These are phyloP conservation scores for Komagataella mondaviorum DNA, from an alignment of 805 yeast genomes.

Conservation along the genomic window DNA sequence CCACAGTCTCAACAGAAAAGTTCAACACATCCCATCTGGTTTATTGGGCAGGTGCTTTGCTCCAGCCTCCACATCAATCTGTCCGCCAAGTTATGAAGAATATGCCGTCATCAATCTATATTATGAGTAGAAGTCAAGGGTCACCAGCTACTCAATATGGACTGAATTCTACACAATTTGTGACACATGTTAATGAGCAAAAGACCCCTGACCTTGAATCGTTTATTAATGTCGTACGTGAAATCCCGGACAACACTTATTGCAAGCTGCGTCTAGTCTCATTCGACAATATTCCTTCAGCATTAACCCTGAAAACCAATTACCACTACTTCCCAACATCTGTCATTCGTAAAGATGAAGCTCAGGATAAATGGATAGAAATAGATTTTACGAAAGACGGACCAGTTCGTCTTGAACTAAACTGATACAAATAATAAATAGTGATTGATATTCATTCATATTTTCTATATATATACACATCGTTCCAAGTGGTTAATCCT, in stretches of 20 bases:
- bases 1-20: conserved; percentile 46
- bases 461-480: conserved; percentile 2
- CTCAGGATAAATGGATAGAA: conserved; percentile 38
- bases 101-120: conserved; percentile 76
- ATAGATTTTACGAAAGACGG: conserved; percentile 27
- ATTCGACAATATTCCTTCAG: conserved; percentile 78
- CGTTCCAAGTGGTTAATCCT: not conserved
- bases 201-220: conserved; percentile 59
- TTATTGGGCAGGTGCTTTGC: conserved; percentile 71
- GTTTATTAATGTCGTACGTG: conserved; percentile 52
- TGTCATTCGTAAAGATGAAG: conserved; percentile 38
- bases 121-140: conserved; percentile 60
- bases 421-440: not conserved
- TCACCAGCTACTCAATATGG: conserved; percentile 83
- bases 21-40: conserved; percentile 54
- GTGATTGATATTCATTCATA: not conserved
- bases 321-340: conserved; percentile 76
- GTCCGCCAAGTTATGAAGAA: conserved; percentile 72
- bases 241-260: conserved; percentile 68
- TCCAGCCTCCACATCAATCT: conserved; percentile 88
- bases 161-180: conserved; percentile 66
- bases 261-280: conserved; percentile 72
- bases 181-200: conserved; percentile 76
- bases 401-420: conserved; percentile 4
- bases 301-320: conserved; percentile 74